A percentile compares a stretch with the other conserved stretches of the same genome.
phyloP scores from a whole-genome alignment of 306 rosid genomes.

The Prunus mongolica region DNA sequence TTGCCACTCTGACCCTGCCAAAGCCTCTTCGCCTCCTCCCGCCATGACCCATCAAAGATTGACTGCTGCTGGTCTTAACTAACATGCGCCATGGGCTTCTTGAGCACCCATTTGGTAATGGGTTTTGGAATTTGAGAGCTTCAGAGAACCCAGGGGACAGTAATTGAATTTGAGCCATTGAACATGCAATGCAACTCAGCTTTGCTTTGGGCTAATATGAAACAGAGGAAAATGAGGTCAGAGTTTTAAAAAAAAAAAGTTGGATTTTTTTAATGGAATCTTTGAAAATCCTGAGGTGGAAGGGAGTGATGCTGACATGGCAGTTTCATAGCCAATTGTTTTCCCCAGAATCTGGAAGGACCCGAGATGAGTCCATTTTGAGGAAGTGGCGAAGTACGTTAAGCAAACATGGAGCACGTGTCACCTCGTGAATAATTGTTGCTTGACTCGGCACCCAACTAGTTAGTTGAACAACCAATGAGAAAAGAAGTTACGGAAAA shows the following conservation, averaged over 20 bases:
- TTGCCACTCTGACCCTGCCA: conserved; percentile 57
- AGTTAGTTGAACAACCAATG: too few species aligned
- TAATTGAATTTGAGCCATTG: conserved; percentile 71
- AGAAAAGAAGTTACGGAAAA: too few species aligned
- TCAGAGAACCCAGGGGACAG: conserved; percentile 65
- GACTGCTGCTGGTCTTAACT: conserved; percentile 27
- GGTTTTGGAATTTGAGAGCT: conserved; percentile 51
- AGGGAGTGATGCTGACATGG: conserved; percentile 54
- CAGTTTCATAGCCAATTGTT: conserved; percentile 42
- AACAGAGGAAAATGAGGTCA: too few species aligned
- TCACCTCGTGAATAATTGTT: conserved; percentile 36
- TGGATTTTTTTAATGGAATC: conserved; percentile 17
- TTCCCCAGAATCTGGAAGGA: conserved; percentile 32
- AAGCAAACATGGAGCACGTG: conserved; percentile 19
- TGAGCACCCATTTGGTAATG: conserved; percentile 35
- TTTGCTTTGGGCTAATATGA: background rate
- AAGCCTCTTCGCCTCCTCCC: conserved; percentile 40
- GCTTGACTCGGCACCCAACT: conserved; percentile 13
- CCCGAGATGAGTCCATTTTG: conserved; percentile 30
- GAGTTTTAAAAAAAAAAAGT: background rate
- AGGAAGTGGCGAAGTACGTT: conserved; percentile 13
- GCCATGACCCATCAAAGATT: conserved; percentile 29
- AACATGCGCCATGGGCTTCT: conserved; percentile 43
- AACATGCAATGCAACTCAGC: background rate
- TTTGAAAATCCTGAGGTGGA: conserved; percentile 37